These are phyloP conservation scores for Torrubiellomyces zombiae DNA, from an alignment of 2,329 filamentous ascomycete species.

Conservation along the genomic window DNA sequence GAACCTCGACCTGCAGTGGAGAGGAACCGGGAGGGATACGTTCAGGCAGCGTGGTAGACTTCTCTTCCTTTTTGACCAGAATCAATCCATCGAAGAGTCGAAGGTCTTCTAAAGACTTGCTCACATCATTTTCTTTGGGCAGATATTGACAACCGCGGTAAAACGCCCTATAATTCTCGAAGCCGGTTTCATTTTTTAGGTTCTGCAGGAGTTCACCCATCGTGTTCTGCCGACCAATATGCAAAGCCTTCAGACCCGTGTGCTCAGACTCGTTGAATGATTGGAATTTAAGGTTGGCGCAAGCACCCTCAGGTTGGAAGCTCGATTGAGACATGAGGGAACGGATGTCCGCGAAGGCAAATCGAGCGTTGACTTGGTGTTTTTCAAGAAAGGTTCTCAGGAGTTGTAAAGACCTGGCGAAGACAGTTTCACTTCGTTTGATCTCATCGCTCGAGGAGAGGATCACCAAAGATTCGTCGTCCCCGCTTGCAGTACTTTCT, in stretches of 20 bases:
- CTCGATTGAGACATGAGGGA: constrained; percentile 34
- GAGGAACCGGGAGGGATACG: constrained; percentile 34
- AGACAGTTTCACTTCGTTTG: constrained; percentile 36
- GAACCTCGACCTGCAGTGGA: constrained; percentile 59
- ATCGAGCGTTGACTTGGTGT: constrained; percentile 43
- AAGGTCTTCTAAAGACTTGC: constrained; percentile 51
- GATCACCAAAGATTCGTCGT: constrained; percentile 36
- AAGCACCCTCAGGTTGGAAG: constrained; percentile 41
- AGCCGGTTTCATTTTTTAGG: constrained; percentile 53
- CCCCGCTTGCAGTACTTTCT: constrained; percentile 23
- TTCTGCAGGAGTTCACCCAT: constrained; percentile 50
- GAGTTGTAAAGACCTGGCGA: constrained; percentile 52
- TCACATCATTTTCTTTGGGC: constrained; percentile 39
- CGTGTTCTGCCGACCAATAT: constrained; percentile 56
- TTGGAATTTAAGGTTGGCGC: constrained; percentile 55
- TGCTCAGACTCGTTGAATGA: constrained; percentile 46
- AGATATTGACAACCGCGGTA: constrained; percentile 50
- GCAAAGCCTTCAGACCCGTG: constrained; percentile 43
- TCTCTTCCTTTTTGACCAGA: constrained; percentile 44
- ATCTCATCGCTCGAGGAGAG: constrained; percentile 30
- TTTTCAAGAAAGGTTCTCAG: constrained; percentile 50
- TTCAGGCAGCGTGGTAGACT: constrained; percentile 23
- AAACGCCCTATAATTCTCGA: constrained; percentile 59
- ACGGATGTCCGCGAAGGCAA: constrained; percentile 40
- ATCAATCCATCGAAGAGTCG: constrained; percentile 47